phyloP scores from a whole-genome alignment of 1,284 basidiomycete species.

The Fomitopsis pinicola region DNA sequence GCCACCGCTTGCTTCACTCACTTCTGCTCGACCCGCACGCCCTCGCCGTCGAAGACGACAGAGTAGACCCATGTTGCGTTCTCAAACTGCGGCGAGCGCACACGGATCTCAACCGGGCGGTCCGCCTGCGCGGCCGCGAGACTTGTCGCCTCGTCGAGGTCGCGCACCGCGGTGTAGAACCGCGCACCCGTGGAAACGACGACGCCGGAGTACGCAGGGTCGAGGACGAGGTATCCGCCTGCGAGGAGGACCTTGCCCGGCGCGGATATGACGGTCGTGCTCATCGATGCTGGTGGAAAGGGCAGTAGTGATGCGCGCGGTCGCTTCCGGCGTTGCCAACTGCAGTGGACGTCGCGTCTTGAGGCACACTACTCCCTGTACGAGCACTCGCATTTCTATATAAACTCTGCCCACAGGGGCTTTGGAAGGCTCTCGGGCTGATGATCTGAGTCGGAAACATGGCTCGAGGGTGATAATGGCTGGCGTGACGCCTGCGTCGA shows the following conservation, averaged over 20 bases:
- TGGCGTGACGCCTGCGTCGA: constrained; percentile 3
- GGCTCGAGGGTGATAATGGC: not conserved
- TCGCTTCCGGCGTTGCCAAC: not conserved
- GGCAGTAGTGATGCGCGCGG: not conserved
- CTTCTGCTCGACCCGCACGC: constrained; percentile 47
- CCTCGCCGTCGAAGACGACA: constrained; percentile 39
- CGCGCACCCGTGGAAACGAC: constrained; percentile 90
- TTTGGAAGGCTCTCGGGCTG: not conserved
- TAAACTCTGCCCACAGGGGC: not conserved
- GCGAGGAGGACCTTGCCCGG: constrained; percentile 96
- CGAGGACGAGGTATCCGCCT: constrained; percentile 92
- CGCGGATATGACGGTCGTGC: constrained; percentile 73
- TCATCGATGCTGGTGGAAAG: constrained; percentile 27
- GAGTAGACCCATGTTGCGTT: constrained; percentile 78
- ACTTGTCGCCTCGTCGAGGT: constrained; percentile 17
- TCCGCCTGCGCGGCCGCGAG: constrained; percentile 9
- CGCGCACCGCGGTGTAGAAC: constrained; percentile 77
- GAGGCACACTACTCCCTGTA: not conserved
- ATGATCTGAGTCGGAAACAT: not conserved
- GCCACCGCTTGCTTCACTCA: constrained; percentile 17
- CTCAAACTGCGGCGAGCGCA: constrained; percentile 90
- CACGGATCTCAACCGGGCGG: constrained; percentile 47
- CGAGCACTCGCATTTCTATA: not conserved
- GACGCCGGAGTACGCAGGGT: constrained; percentile 76
- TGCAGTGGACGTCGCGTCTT: not conserved